Evolutionary conservation across 352 stramenopile genomes (phyloP).

Genomic region (Phytophthora aleatoria): DNA sequence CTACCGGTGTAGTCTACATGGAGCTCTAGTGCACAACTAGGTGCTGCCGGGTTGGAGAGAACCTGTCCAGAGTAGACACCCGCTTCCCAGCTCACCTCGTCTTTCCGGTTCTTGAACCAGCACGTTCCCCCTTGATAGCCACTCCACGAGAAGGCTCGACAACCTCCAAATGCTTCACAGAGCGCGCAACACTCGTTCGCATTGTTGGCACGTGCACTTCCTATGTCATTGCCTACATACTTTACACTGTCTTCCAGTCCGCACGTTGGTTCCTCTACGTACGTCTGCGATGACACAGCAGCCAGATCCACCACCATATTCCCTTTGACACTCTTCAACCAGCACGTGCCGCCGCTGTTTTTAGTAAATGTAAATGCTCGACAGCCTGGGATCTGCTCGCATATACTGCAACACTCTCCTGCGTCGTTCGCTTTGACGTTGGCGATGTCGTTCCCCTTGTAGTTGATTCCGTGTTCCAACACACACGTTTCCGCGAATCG

Average conservation of each 20-base stretch:
- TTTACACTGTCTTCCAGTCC: conserved; percentile 33
- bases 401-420: conserved; percentile 27
- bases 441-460: conserved; percentile 31
- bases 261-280: conserved; percentile 26
- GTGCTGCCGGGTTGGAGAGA: conserved; percentile 20
- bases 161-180: conserved; percentile 35
- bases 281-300: conserved; percentile 16
- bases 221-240: conserved; percentile 41
- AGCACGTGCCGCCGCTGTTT: conserved; percentile 32
- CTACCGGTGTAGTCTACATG: conserved; percentile 33
- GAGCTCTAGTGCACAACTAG: conserved; percentile 34
- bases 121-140: conserved; percentile 56
- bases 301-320: conserved; percentile 20
- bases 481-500: conserved; percentile 23
- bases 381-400: conserved; percentile 31
- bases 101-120: conserved; percentile 51
- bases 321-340: conserved; percentile 43
- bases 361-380: conserved; percentile 44
- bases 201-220: conserved; percentile 11
- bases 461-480: conserved; percentile 33
- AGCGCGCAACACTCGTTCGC: conserved; percentile 26
- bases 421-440: conserved; percentile 14
- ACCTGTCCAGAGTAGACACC: conserved; percentile 28
- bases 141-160: conserved; percentile 58
- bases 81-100: conserved; percentile 16